Conservation (phyloP, 352 stramenopile species). For the Lagenidium giganteum region DNA sequence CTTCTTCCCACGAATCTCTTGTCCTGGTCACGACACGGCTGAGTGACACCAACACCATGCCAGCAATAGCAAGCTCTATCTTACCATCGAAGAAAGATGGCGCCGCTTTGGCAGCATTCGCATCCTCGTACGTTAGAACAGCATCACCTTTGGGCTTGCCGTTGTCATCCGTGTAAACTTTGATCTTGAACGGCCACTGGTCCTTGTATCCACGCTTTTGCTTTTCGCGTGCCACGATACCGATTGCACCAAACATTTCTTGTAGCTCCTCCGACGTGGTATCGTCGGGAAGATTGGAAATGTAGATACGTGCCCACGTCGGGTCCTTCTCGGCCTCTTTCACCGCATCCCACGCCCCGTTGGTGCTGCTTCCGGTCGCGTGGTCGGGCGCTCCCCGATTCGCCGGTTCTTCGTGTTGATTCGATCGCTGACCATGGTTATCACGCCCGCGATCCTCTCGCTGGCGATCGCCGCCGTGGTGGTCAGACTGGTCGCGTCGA, state of each 20-base stretch:
- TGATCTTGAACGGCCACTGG: conserved; percentile 90
- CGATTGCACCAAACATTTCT: conserved; percentile 82
- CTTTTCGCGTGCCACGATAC: conserved; percentile 78
- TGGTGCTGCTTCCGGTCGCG: conserved; percentile 13
- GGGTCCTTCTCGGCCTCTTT: conserved; percentile 79
- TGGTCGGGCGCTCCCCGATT: no score
- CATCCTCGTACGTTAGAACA: conserved; percentile 82
- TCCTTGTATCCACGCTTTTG: conserved; percentile 86
- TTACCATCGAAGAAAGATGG: conserved; percentile 82
- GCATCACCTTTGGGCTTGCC: conserved; percentile 77
- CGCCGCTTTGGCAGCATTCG: conserved; percentile 74
- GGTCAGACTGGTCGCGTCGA: conserved; percentile 20
- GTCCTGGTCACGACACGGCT: conserved; percentile 20
- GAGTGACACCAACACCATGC: neutral
- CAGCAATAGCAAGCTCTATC: conserved; percentile 10
- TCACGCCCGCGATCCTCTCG: conserved; percentile 1
- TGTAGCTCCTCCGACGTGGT: conserved; percentile 76
- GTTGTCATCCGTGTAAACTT: conserved; percentile 77
- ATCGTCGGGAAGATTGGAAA: conserved; percentile 76
- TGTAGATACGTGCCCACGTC: conserved; percentile 84
- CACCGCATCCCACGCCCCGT: conserved; percentile 54
- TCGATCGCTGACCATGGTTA: conserved; percentile 1
- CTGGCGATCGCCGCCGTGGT: conserved; percentile 20
- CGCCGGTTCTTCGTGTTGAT: no score
- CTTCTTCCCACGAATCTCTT: conserved; percentile 71